phyloP scores from a whole-genome alignment of 768 basidiomycete species.

The Lactifluus pinguis region DNA sequence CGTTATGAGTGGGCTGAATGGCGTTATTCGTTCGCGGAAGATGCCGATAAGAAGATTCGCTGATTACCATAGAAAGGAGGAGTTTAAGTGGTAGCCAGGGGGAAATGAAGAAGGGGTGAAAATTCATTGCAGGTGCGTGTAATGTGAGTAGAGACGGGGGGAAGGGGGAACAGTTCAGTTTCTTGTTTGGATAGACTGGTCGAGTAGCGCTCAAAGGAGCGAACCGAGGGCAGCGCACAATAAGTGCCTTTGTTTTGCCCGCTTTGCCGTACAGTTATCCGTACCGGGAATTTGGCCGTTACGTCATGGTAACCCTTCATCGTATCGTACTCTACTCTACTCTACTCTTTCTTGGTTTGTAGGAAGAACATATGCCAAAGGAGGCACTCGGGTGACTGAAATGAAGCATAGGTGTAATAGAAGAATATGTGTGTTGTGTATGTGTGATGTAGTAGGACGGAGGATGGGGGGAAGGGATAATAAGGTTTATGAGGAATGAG shows the following conservation, averaged over 20 bases:
- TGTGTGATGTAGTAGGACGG: too few relatives aligned
- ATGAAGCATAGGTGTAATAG: too few relatives aligned
- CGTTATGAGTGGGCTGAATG: constrained; percentile 3
- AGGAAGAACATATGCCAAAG: background rate
- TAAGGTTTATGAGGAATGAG: too few relatives aligned
- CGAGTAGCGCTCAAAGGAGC: constrained; percentile 7
- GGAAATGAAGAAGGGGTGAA: background rate
- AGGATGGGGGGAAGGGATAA: background rate
- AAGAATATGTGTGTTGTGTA: too few relatives aligned
- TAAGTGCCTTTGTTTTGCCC: constrained; percentile 1
- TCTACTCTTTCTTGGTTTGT: too few relatives aligned
- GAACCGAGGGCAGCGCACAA: background rate
- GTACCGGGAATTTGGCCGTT: constrained; percentile 8
- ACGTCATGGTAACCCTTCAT: constrained; percentile 15
- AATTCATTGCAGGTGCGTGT: background rate
- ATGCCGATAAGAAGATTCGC: constrained; percentile 10
- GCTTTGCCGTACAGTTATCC: background rate
- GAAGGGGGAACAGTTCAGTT: background rate
- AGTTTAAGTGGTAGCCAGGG: constrained; percentile 1
- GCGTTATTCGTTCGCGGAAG: constrained; percentile 10
- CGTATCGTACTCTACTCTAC: too few relatives aligned
- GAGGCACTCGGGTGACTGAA: background rate
- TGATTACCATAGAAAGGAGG: constrained; percentile 5
- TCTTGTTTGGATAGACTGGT: background rate
- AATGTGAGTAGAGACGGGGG: background rate